Base-by-base conservation (phyloP, 345 rosid species). In the Sisymbrium irio region DNA sequence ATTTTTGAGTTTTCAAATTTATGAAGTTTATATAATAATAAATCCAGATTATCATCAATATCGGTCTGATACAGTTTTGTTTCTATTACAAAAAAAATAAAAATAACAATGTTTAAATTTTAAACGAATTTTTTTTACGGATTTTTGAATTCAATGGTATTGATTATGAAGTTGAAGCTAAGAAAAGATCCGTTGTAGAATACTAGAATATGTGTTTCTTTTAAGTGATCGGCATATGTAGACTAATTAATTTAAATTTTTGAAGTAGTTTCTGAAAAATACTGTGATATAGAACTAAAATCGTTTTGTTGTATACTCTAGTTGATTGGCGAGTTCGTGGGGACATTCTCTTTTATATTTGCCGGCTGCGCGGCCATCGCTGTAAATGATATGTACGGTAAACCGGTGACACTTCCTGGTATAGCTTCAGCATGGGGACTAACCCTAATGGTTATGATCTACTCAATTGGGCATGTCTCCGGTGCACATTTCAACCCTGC, bases 401-500 rank as follows among this genome's bases (percentile, higher is more conserved):
- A 67, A 19, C 61, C 75, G 46, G 64, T 79, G 3, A 22, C 80
- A 15, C 61, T 82, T 8, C 79, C 71, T 20, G 84, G 84, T 6
- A 69, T 80, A 32, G 84, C 83, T 40, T 76, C 78, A 13, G 79
- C 73, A 2, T 81, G 87, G 75, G 87, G 85, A 5, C 63, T 76
- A 13, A 74, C 75, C 22, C 57, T 80, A 70, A 84, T 62, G 82
- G 82, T 82, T 45, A 53, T 84, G 69, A 70, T 77, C 11, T 77
- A 83, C 42, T 47, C 84, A 14, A 37, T 79, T 2, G 87, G 91
- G 8, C 88, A 82, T 56, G 67, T 86, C 49, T 84, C 85, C 1
- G 88, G 91, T 36, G 85, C 83, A 51, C 87, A 86, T 78, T 79
- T 83, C 72, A 86, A 86, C 41, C 88, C 84, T n/a, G 85, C 85